A percentile compares a stretch with the other conserved stretches of the same genome.
These are phyloP conservation scores for Chenopodium suecicum DNA, from an alignment of 148 eudicot genomes.

Conservation along the genomic window DNA sequence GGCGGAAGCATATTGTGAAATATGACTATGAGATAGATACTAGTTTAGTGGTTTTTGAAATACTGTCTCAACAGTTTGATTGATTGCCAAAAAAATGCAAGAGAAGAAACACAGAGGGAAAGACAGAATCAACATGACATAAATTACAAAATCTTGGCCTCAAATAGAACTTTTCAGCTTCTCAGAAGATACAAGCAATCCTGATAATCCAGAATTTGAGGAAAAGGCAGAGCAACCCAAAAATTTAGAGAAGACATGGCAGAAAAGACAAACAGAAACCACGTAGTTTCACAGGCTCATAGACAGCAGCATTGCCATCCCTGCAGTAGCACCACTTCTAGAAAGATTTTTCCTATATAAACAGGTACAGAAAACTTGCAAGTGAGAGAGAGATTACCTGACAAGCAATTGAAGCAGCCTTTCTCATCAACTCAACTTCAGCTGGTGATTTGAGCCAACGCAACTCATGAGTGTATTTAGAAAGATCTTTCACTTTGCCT, in stretches of 20 bases:
- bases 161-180: neutral
- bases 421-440: conserved; percentile 76
- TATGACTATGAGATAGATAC: neutral
- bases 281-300: neutral
- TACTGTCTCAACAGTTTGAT: neutral
- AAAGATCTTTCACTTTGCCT: conserved; percentile 68
- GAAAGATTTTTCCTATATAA: neutral
- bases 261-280: neutral
- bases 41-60: neutral
- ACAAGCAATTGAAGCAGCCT: conserved; percentile 75
- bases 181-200: conserved; percentile 5
- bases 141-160: neutral
- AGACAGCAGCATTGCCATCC: neutral
- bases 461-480: conserved; percentile 64
- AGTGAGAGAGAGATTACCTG: conserved; percentile 50
- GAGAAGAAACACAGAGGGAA: neutral
- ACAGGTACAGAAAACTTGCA: neutral
- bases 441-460: conserved; percentile 85
- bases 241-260: neutral
- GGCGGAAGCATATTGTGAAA: neutral
- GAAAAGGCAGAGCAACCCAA: neutral
- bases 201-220: neutral
- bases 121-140: neutral
- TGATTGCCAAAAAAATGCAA: neutral
- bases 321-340: neutral